Evolutionary conservation across 2,329 filamentous ascomycete genomes (phyloP), one percentile per base, ranked within the genome.

Genomic region (Dendryphion nanum): DNA sequence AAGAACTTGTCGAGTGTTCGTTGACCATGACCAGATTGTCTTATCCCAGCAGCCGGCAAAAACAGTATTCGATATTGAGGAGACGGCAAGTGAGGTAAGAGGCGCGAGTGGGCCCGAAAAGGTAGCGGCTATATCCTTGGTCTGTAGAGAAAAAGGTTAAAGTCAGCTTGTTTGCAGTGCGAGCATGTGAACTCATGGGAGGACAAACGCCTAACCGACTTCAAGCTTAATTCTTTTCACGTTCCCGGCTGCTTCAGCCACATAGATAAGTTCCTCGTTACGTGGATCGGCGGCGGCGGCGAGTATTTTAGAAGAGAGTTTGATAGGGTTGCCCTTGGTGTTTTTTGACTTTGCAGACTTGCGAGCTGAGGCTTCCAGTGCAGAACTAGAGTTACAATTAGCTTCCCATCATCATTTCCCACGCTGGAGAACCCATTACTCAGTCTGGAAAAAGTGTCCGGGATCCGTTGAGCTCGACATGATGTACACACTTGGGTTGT

Each of bases 41-140:
- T 95, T 95, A 69, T 98, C 91, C 93, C 93, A 98, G 42, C 84
- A 93, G 21, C 90, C 91, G 17, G 89, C 89, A 64, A 89, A 96
- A 8, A 96, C 60, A 1, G 76, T 85, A 35, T 57, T 53, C 4
- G 57, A 56, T 8, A 19, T 47, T 2, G 51, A 33, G 4, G 57
- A 61, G 14, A 66, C 35, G 19, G 57, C 57, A 30, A 67, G 34
- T n/a, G 59, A 66, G 15, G 63, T 64, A 7, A 95, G 73, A 1
- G 93, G 93, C 3, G 88, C 85, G 31, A 77, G 78, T 14, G 90
- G 87, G 2, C 89, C 89, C 57, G 79, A 78, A 59, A 86, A 95
- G 4, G 73, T 56, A 12, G 68, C 64, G 35, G 64, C 45, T 5
- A 61, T 70, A 50, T 76, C 45, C 51, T 42, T 41, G 24, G 50